Evolutionary conservation across 768 basidiomycete species (phyloP).

Genomic region (Aureoboletus auriporus): DNA sequence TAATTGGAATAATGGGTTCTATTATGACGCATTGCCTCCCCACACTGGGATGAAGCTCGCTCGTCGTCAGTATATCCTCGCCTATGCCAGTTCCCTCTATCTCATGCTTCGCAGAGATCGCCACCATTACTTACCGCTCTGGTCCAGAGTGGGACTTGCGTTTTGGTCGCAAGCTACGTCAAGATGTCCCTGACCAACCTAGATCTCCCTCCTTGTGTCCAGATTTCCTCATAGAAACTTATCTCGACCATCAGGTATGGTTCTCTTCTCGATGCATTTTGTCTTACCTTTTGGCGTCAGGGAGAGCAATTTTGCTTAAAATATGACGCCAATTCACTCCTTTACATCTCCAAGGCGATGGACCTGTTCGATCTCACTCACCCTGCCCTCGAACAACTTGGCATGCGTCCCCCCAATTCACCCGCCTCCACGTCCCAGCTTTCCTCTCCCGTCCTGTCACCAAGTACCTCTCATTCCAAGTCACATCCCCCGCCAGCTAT

Average conservation of each 20-base stretch:
- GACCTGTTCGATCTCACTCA: slow-evolving; percentile 95
- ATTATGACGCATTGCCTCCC: slow-evolving; percentile 92
- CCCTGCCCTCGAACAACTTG: slow-evolving; percentile 66
- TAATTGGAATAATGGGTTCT: slow-evolving; percentile 99
- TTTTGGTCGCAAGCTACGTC: slow-evolving; percentile 78
- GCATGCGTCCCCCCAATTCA: slow-evolving; percentile 38
- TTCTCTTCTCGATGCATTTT: neutral
- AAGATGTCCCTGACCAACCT: slow-evolving; percentile 19
- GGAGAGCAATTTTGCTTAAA: slow-evolving; percentile 97
- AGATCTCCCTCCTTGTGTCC: slow-evolving; percentile 79
- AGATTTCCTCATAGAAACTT: slow-evolving; percentile 98
- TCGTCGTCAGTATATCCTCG: slow-evolving; percentile 62
- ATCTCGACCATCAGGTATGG: slow-evolving; percentile 83
- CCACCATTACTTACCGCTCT: slow-evolving; percentile 97
- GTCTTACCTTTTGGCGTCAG: slow-evolving; percentile 33
- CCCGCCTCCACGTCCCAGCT: slow-evolving; percentile 8
- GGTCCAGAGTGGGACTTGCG: slow-evolving; percentile 99
- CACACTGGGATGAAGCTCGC: slow-evolving; percentile 99
- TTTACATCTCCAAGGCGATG: slow-evolving; percentile 99
- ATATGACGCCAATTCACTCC: slow-evolving; percentile 98
- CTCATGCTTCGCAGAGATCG: slow-evolving; percentile 66
- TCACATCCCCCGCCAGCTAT: slow-evolving; percentile 70
- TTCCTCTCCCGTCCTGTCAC: slow-evolving; percentile 12
- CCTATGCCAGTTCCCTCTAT: neutral
- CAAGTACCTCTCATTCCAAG: slow-evolving; percentile 53